phyloP scores from a whole-genome alignment of 2,329 filamentous ascomycete genomes.

The Alternaria brassicae region DNA sequence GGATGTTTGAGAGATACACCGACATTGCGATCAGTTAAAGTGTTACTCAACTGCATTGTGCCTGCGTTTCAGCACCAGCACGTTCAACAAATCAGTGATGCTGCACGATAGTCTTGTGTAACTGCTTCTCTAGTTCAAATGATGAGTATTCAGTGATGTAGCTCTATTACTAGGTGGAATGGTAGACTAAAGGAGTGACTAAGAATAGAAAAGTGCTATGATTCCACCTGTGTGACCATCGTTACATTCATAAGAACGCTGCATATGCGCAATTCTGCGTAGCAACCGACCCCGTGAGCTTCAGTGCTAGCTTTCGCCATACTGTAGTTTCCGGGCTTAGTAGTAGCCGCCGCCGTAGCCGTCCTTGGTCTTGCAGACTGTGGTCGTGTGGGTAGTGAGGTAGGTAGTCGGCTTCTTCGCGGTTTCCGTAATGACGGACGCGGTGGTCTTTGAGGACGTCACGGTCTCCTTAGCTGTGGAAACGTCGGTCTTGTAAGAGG shows the following conservation, averaged over 20 bases:
- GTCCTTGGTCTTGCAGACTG: conserved; percentile 27
- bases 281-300: background rate
- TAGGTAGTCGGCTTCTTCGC: conserved; percentile 27
- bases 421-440: conserved; percentile 25
- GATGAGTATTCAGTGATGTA: background rate
- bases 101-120: background rate
- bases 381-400: conserved; percentile 25
- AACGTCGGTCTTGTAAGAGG: conserved; percentile 26
- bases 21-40: background rate
- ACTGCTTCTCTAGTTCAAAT: background rate
- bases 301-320: background rate
- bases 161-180: background rate
- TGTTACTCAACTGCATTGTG: background rate
- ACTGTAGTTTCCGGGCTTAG: background rate
- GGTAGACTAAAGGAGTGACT: conserved; percentile 1
- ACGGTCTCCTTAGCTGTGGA: conserved; percentile 21
- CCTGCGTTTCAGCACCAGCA: background rate
- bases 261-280: background rate
- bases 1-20: accelerated
- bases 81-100: background rate
- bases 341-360: conserved; percentile 12
- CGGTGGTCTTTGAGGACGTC: conserved; percentile 14
- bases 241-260: background rate
- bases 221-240: background rate
- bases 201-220: background rate